Conservation (phyloP, 352 stramenopile genomes). For the Phytopythium vexans region DNA sequence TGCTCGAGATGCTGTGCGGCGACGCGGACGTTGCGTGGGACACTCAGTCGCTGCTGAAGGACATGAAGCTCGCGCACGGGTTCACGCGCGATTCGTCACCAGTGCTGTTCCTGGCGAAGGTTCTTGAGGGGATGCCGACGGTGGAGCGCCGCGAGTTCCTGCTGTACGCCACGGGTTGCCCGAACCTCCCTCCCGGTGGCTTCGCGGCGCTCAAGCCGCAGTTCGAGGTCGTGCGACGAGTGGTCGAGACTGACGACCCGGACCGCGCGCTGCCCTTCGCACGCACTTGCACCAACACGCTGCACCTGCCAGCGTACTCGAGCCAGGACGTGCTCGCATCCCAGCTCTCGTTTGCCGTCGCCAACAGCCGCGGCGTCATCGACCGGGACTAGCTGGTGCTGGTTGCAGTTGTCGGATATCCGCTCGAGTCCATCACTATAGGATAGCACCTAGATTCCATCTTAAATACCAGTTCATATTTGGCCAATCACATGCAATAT, state of each 20-base stretch:
- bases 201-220: constrained; percentile 62
- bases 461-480: too few relatives aligned
- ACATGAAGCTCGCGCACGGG: constrained; percentile 79
- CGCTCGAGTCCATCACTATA: too few relatives aligned
- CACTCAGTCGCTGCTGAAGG: constrained; percentile 49
- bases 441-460: too few relatives aligned
- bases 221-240: constrained; percentile 80
- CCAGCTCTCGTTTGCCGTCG: constrained; percentile 70
- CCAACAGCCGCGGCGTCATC: constrained; percentile 80
- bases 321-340: constrained; percentile 55
- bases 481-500: too few relatives aligned
- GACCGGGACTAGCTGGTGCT: constrained; percentile 61
- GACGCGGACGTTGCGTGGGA: constrained; percentile 75
- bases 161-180: constrained; percentile 79
- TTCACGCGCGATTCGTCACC: constrained; percentile 76
- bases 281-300: constrained; percentile 83
- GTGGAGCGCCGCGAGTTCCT: constrained; percentile 65
- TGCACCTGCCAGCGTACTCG: constrained; percentile 82
- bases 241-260: constrained; percentile 65
- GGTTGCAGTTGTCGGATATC: too few relatives aligned
- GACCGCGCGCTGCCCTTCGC: constrained; percentile 79
- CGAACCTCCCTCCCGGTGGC: constrained; percentile 72
- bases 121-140: constrained; percentile 63
- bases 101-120: constrained; percentile 67
- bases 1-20: constrained; percentile 67